These are phyloP conservation scores for Ceraceosorus bombacis DNA, from an alignment of 1,284 basidiomycete genomes.

Conservation along the genomic window DNA sequence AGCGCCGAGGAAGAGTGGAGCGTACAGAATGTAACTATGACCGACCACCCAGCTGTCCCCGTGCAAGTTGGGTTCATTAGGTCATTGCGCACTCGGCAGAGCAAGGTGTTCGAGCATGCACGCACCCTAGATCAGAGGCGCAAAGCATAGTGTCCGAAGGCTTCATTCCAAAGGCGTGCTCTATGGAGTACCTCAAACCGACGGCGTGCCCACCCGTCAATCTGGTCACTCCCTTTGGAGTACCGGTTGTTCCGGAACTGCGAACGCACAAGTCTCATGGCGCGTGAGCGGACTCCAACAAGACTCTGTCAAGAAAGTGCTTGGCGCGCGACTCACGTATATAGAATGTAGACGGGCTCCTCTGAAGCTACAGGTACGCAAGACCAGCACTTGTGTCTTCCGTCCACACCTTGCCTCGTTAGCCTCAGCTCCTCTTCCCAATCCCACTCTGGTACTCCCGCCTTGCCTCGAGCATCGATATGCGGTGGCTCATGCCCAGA, in stretches of 20 bases:
- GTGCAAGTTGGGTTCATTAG: no score
- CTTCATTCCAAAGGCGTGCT: constrained; percentile 36
- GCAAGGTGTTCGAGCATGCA: no score
- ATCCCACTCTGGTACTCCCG: constrained; percentile 30
- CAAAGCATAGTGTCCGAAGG: constrained; percentile 30
- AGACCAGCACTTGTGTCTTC: constrained; percentile 25
- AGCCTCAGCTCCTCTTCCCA: constrained; percentile 30
- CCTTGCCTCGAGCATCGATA: constrained; percentile 11
- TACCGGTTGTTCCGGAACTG: constrained; percentile 31
- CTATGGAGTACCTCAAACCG: constrained; percentile 33
- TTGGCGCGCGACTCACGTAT: neutral
- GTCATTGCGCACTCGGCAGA: no score
- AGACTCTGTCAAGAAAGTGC: neutral
- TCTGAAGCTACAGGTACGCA: constrained; percentile 33
- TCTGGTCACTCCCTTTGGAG: constrained; percentile 39
- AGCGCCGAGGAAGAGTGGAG: constrained; percentile 36
- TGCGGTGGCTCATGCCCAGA: constrained; percentile 24
- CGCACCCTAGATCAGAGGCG: constrained; percentile 20
- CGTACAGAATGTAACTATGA: constrained; percentile 36
- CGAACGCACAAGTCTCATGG: constrained; percentile 23
- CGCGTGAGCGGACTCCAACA: neutral
- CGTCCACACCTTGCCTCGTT: constrained; percentile 15
- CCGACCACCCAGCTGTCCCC: constrained; percentile 26
- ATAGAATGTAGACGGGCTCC: constrained; percentile 30
- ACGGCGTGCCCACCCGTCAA: constrained; percentile 40